A percentile compares a stretch with the other conserved stretches of the same genome.
Conservation (phyloP, 345 rosid genomes). For the Nasturtium officinale region DNA sequence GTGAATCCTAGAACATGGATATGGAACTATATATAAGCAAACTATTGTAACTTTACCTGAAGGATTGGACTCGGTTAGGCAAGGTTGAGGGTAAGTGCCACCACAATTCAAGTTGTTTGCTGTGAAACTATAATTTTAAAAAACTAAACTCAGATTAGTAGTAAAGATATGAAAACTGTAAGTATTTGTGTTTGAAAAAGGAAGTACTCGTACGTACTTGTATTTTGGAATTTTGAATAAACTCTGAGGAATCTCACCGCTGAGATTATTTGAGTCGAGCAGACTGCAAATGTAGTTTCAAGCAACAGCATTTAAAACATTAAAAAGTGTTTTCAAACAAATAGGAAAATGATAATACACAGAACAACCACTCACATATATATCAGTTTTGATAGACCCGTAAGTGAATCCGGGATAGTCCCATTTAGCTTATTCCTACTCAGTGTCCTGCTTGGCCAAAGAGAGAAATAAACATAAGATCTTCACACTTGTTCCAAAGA, state of each 20-base stretch:
- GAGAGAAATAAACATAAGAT: constrained; percentile 8
- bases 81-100: constrained; percentile 41
- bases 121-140: constrained; percentile 65
- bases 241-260: constrained; percentile 69
- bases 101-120: constrained; percentile 80
- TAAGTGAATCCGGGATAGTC: constrained; percentile 67
- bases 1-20: not conserved
- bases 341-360: not conserved
- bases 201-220: constrained; percentile 58
- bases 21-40: constrained; percentile 3
- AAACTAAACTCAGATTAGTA: constrained; percentile 16
- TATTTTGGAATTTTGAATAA: constrained; percentile 67
- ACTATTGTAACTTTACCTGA: constrained; percentile 54
- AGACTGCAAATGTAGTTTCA: constrained; percentile 58
- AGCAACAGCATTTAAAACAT: not conserved
- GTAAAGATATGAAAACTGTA: not conserved
- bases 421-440: constrained; percentile 84
- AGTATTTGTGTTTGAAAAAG: not conserved
- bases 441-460: constrained; percentile 61
- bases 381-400: constrained; percentile 61
- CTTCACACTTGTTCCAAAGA: not conserved
- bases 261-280: constrained; percentile 73
- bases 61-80: constrained; percentile 54
- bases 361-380: constrained; percentile 61
- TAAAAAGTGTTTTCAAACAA: not conserved